Percentiles rank a stretch among this genome's conserved stretches.
phyloP scores from a whole-genome alignment of 441 rosid species.

The Erodium moschatum region DNA sequence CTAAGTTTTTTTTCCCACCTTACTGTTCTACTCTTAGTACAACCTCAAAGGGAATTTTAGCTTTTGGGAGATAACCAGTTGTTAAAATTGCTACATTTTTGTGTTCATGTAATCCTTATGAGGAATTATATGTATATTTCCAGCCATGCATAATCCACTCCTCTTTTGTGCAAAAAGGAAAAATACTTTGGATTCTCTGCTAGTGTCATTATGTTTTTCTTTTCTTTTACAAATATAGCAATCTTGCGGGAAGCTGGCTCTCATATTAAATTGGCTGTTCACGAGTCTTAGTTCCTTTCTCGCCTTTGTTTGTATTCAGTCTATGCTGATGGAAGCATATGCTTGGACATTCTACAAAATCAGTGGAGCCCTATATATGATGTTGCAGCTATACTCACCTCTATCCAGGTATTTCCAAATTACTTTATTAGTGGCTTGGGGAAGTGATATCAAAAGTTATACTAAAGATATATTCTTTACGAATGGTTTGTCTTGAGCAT shows the following conservation, averaged over 20 bases:
- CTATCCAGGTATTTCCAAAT: constrained; percentile 45
- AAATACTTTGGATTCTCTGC: not conserved
- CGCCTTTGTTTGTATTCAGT: constrained; percentile 24
- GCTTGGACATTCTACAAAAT: constrained; percentile 60
- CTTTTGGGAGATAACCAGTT: not conserved
- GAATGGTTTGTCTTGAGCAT: not conserved
- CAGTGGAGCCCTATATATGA: constrained; percentile 66
- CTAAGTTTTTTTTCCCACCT: not conserved
- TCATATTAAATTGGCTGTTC: not conserved
- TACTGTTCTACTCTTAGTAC: too few relatives aligned
- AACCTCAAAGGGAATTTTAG: not conserved
- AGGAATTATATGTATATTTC: not conserved
- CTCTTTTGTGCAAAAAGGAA: not conserved
- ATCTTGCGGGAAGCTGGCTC: not conserved
- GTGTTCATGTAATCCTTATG: not conserved
- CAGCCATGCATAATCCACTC: too few relatives aligned
- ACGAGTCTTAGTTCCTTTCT: not conserved
- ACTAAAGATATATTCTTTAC: constrained; percentile 3
- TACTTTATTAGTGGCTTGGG: not conserved
- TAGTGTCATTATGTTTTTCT: not conserved
- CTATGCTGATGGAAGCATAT: constrained; percentile 63
- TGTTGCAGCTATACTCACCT: constrained; percentile 53
- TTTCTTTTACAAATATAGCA: not conserved
- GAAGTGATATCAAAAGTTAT: not conserved
- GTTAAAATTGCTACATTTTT: not conserved